phyloP scores from a whole-genome alignment of 2,329 filamentous ascomycete genomes.

The Sporothrix humicola region DNA sequence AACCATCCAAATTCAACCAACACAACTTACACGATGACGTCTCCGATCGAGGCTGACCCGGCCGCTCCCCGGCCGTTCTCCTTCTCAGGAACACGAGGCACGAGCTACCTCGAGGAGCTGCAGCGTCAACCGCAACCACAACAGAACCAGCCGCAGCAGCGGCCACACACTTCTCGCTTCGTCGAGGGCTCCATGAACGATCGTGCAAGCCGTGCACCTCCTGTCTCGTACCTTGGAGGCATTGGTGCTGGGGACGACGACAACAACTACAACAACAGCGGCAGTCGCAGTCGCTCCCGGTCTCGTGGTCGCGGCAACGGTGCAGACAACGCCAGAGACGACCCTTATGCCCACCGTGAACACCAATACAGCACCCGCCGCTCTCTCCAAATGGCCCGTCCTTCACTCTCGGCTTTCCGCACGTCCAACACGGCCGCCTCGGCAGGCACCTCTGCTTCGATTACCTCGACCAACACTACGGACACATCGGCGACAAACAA shows the following conservation, averaged over 20 bases:
- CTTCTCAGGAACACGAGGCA: conserved; percentile 21
- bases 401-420: conserved; percentile 30
- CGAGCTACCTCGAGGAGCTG: conserved; percentile 20
- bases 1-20: not conserved
- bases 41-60: not conserved
- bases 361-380: conserved; percentile 34
- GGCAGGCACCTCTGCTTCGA: conserved; percentile 23
- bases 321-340: conserved; percentile 21
- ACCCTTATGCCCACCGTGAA: conserved; percentile 10
- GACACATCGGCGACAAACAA: not conserved
- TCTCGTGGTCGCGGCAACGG: conserved; percentile 11
- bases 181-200: conserved; percentile 88
- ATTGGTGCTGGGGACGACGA: conserved; percentile 37
- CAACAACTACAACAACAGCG: not conserved
- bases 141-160: not conserved
- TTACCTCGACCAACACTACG: conserved; percentile 8
- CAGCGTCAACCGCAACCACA: conserved; percentile 36
- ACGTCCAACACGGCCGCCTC: conserved; percentile 26
- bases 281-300: not conserved
- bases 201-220: conserved; percentile 72
- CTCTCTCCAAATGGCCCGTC: conserved; percentile 35
- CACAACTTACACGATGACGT: not conserved
- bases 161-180: conserved; percentile 58
- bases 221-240: conserved; percentile 64
- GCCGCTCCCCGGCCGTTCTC: conserved; percentile 30